phyloP scores from a whole-genome alignment of 306 rosid genomes.

The Dryas octopetala region DNA sequence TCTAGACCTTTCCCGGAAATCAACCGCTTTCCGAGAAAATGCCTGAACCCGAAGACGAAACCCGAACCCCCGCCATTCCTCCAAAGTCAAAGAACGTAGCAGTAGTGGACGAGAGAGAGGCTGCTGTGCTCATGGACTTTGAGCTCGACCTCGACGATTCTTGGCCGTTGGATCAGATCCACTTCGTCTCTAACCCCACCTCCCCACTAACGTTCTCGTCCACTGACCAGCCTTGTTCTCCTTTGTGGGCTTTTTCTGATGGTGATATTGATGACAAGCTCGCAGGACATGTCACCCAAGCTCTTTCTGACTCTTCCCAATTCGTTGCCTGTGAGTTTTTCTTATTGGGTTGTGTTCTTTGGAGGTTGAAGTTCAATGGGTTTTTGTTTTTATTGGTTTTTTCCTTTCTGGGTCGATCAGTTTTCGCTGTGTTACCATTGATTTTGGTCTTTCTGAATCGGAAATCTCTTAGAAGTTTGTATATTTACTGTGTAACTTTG shows the following conservation, averaged over 20 bases:
- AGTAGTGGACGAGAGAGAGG: conserved; percentile 12
- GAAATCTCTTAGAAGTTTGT: not conserved
- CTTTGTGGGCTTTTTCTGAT: conserved; percentile 64
- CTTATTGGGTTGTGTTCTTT: not conserved
- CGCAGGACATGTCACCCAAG: conserved; percentile 29
- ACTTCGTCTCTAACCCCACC: conserved; percentile 51
- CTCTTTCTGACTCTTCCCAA: conserved; percentile 40
- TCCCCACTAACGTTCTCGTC: conserved; percentile 57
- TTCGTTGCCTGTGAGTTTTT: conserved; percentile 56
- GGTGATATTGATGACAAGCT: conserved; percentile 6
- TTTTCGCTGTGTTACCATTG: not conserved
- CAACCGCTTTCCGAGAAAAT: conserved; percentile 26
- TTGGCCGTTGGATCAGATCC: conserved; percentile 73
- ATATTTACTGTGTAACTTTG: not conserved
- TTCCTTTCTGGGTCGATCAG: not conserved
- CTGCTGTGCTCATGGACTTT: conserved; percentile 55
- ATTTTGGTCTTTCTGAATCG: not conserved
- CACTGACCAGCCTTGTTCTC: conserved; percentile 61
- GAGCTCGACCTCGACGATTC: conserved; percentile 64
- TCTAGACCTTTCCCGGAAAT: conserved; percentile 12
- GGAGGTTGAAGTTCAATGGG: too few species aligned
- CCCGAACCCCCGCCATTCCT: conserved; percentile 23
- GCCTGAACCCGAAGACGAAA: conserved; percentile 62
- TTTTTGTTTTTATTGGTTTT: not conserved
- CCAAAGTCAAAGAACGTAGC: conserved; percentile 34